phyloP scores from a whole-genome alignment of 768 basidiomycete species.

The Leccinum disarticulatum region DNA sequence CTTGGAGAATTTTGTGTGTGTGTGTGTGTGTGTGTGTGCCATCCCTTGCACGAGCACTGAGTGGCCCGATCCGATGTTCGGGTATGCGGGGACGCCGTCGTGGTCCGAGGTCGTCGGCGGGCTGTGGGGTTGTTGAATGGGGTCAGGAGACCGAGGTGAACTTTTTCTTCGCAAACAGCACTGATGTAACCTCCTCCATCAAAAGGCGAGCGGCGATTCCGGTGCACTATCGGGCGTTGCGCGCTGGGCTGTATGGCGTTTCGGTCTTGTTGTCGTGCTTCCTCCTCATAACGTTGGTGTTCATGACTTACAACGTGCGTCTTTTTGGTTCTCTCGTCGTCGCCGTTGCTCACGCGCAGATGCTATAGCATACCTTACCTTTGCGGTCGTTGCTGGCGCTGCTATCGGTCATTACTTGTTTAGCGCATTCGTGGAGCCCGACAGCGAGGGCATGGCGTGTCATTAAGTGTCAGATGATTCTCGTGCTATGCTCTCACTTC shows the following conservation, averaged over 20 bases:
- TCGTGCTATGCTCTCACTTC: not conserved
- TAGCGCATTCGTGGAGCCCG: conserved; percentile 60
- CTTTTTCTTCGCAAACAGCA: too few species aligned
- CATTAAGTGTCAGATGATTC: too few species aligned
- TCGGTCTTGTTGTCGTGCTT: conserved; percentile 82
- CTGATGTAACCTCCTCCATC: too few species aligned
- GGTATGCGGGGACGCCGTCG: too few species aligned
- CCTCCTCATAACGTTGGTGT: conserved; percentile 93
- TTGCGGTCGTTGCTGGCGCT: conserved; percentile 81
- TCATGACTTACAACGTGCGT: conserved; percentile 95
- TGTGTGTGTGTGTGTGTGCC: too few species aligned
- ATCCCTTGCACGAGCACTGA: too few species aligned
- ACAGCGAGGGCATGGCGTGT: conserved; percentile 75
- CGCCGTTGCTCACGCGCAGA: not conserved
- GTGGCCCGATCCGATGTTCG: too few species aligned
- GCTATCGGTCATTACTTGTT: conserved; percentile 81
- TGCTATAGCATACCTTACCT: conserved; percentile 73
- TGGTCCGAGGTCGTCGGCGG: too few species aligned
- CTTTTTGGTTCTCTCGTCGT: not conserved
- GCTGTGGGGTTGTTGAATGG: conserved; percentile 49
- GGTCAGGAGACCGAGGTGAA: conserved; percentile 38
- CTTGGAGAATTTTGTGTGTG: too few species aligned
- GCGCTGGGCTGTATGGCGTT: conserved; percentile 71
- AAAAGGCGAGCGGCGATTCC: conserved; percentile 5
- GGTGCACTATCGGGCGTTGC: conserved; percentile 44